Evolutionary conservation across 192 early-diverging fungal species (phyloP), one percentile per base, ranked within the genome.

Genomic region (Backusella circina): DNA sequence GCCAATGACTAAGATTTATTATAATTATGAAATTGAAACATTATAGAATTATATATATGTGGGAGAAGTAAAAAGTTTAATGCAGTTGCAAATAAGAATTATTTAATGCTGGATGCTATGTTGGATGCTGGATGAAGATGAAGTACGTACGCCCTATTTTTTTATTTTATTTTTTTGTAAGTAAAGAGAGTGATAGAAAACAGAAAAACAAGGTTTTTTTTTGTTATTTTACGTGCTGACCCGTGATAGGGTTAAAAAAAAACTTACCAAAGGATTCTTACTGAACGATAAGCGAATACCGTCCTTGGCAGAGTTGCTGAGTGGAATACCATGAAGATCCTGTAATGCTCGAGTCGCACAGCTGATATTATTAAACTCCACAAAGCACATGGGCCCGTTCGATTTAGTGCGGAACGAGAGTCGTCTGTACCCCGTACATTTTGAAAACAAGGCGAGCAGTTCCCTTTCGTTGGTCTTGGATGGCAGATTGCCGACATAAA

Each of bases 331-430:
- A 70, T 96, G 92, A 7, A 97, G 87, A 64, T 97, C 92, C 67
- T 84, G 86, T 82, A 99, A 86, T 10, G 95, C 95, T 54, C 93
- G 91, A 38, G 96, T 96, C 10, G 97, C 97, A 82, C 87, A 96
- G 36, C 88, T 84, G 26, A 99, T 93, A 83, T 93, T 92, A 64
- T 98, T 96, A 92, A 99, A 98, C 87, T 99, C 97, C 38, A 99
- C 96, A 93, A 99, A 99, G 84, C 96, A 98, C 93, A 98, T 98
- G 32, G 96, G 97, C 0, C 97, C 97, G 75, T 95, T 95, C 26
- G 93, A 88, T 74, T 97, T 93, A 35, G 87, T 87, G 36, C 91
- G 88, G 88, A 94, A 99, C 68, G 89, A 95, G 83, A 99, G 87
- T 35, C 97, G 90, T 68, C 92, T 93, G 91, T 93, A 99, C 0